Conservation (phyloP, 495 filamentous ascomycete species). For the Penicillium lagena region DNA sequence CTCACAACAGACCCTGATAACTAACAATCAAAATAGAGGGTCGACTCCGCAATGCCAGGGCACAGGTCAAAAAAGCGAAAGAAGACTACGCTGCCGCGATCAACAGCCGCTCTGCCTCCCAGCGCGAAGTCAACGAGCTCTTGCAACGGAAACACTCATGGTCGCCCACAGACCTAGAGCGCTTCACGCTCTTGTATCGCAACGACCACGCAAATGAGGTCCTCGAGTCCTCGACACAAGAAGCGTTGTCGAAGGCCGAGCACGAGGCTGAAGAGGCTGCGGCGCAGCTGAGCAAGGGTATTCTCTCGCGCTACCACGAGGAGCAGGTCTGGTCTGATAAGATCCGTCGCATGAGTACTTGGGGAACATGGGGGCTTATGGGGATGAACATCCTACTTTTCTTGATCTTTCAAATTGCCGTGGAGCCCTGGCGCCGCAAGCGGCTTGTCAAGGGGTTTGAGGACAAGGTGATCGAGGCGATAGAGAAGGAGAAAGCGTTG, state of each 20-base stretch:
- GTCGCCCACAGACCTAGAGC: slow-evolving; percentile 80
- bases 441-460: slow-evolving; percentile 73
- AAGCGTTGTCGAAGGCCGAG: slow-evolving; percentile 67
- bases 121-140: slow-evolving; percentile 91
- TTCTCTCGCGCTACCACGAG: slow-evolving; percentile 90
- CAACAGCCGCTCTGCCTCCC: slow-evolving; percentile 70
- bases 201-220: slow-evolving; percentile 91
- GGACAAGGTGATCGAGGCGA: slow-evolving; percentile 70
- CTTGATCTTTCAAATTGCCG: slow-evolving; percentile 80
- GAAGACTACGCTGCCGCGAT: slow-evolving; percentile 72
- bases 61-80: slow-evolving; percentile 62
- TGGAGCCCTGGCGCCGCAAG: slow-evolving; percentile 86
- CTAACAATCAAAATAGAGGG: slow-evolving; percentile 40
- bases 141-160: slow-evolving; percentile 91
- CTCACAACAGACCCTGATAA: slow-evolving; percentile 2
- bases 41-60: slow-evolving; percentile 55
- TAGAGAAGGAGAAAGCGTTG: slow-evolving; percentile 63
- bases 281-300: slow-evolving; percentile 65
- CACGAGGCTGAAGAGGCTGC: slow-evolving; percentile 68
- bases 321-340: slow-evolving; percentile 99
- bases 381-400: slow-evolving; percentile 90
- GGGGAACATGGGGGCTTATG: slow-evolving; percentile 98
- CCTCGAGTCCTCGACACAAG: slow-evolving; percentile 67
- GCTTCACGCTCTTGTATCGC: slow-evolving; percentile 89
- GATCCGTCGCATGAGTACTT: slow-evolving; percentile 90